Evolutionary conservation across 495 filamentous ascomycete species (phyloP).

Genomic region (Lasiosphaeria ovina): DNA sequence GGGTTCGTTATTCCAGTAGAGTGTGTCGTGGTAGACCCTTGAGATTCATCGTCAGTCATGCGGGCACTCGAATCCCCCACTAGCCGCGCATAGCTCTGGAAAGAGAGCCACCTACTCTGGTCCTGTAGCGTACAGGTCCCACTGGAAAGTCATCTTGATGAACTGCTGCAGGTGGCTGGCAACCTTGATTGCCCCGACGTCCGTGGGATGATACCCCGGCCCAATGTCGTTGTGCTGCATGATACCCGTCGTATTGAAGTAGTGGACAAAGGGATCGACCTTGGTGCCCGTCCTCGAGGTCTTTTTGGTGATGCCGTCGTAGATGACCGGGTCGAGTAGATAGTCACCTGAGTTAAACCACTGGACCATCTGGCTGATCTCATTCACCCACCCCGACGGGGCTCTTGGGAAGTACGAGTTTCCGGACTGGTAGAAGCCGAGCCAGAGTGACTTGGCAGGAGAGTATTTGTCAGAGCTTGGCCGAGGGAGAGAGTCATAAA

Average conservation of each 20-base stretch:
- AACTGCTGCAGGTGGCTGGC: slow-evolving; percentile 65
- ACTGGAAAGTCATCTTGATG: slow-evolving; percentile 51
- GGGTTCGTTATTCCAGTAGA: slow-evolving; percentile 2
- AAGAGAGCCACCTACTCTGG: slow-evolving; percentile 45
- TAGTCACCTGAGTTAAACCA: slow-evolving; percentile 55
- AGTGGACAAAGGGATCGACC: slow-evolving; percentile 58
- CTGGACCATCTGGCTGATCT: slow-evolving; percentile 54
- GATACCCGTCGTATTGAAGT: slow-evolving; percentile 66
- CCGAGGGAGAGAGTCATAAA: background rate
- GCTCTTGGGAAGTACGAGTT: slow-evolving; percentile 52
- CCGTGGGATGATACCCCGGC: slow-evolving; percentile 62
- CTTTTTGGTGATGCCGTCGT: slow-evolving; percentile 44
- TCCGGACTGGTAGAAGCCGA: slow-evolving; percentile 52
- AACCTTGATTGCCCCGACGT: slow-evolving; percentile 66
- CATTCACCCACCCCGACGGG: slow-evolving; percentile 48
- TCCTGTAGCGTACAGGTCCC: slow-evolving; percentile 59
- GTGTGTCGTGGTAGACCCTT: slow-evolving; percentile 49
- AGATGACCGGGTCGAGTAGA: slow-evolving; percentile 40
- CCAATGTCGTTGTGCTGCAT: slow-evolving; percentile 69
- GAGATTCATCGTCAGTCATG: background rate
- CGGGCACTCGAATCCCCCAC: background rate
- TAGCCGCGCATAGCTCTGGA: background rate
- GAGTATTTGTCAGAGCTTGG: background rate
- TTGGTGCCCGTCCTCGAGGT: slow-evolving; percentile 32
- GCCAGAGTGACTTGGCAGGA: slow-evolving; percentile 57